These are phyloP conservation scores for Suillus clintonianus DNA, from an alignment of 768 basidiomycete genomes.

Conservation along the genomic window DNA sequence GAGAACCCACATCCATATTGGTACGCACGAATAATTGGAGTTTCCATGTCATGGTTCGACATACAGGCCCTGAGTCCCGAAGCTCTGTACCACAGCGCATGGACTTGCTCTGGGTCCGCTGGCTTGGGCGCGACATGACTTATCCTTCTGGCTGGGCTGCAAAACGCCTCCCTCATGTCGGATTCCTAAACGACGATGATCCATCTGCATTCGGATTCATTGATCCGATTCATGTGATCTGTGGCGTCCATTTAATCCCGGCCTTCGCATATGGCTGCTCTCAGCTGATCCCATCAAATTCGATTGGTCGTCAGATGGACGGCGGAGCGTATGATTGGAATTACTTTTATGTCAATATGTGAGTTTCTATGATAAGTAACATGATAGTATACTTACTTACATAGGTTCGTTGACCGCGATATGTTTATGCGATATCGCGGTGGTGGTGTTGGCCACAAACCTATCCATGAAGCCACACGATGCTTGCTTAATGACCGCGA, in stretches of 20 bases:
- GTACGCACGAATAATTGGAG: constrained; percentile 28
- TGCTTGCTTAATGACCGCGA: neutral
- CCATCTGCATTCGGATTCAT: constrained; percentile 45
- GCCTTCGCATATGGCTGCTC: constrained; percentile 32
- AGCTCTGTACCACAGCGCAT: constrained; percentile 21
- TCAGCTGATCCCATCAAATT: neutral
- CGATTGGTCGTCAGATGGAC: constrained; percentile 20
- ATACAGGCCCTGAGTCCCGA: neutral
- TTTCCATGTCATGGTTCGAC: neutral
- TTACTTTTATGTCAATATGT: constrained; percentile 22
- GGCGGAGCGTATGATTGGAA: constrained; percentile 34
- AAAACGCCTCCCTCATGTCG: constrained; percentile 38
- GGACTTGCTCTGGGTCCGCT: constrained; percentile 44
- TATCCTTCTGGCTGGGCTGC: constrained; percentile 26
- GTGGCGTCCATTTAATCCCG: constrained; percentile 43
- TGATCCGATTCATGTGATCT: constrained; percentile 42
- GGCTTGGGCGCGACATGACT: constrained; percentile 33
- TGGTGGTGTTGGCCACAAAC: constrained; percentile 31
- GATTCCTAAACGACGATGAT: constrained; percentile 35
- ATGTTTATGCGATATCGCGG: constrained; percentile 24
- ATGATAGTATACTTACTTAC: too few relatives aligned
- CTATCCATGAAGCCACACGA: neutral
- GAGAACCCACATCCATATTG: constrained; percentile 34
- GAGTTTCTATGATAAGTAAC: constrained; percentile 1
- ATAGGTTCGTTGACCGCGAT: too few relatives aligned